phyloP scores from a whole-genome alignment of 1,139 yeast species.

The Kluyveromyces sp. region DNA sequence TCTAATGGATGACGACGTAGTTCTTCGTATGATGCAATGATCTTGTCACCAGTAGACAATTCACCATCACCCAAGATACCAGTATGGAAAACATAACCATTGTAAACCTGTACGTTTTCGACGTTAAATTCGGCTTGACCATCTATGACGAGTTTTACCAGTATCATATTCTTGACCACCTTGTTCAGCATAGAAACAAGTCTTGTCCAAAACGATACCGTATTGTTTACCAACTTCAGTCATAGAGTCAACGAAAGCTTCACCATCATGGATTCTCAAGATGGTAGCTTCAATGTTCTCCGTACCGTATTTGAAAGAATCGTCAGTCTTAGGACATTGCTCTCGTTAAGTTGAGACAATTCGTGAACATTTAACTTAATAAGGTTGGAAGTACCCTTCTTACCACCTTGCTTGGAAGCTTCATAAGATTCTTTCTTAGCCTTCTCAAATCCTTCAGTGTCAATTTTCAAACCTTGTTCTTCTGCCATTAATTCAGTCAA shows the following conservation, averaged over 20 bases:
- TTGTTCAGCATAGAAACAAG: constrained; percentile 96
- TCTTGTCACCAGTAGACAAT: constrained; percentile 55
- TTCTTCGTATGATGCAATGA: constrained; percentile 86
- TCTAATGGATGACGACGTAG: constrained; percentile 95
- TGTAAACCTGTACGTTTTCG: constrained; percentile 84
- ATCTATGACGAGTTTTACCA: constrained; percentile 84
- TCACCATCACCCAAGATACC: constrained; percentile 77
- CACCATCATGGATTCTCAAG: constrained; percentile 65
- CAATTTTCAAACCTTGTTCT: constrained; percentile 91
- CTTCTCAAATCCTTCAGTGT: constrained; percentile 81
- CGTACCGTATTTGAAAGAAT: constrained; percentile 61
- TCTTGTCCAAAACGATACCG: constrained; percentile 78
- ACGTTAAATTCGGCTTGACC: constrained; percentile 84
- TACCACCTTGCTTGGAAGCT: constrained; percentile 88
- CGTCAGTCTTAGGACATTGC: constrained; percentile 76
- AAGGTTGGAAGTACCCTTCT: constrained; percentile 47
- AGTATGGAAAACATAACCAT: constrained; percentile 92
- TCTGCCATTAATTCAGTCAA: constrained; percentile 97
- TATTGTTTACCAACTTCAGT: constrained; percentile 45
- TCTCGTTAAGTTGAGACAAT: constrained; percentile 54
- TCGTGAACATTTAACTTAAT: constrained; percentile 88
- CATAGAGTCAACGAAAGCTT: constrained; percentile 46
- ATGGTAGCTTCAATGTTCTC: constrained; percentile 57
- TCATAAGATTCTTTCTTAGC: constrained; percentile 86
- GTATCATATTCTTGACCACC: constrained; percentile 99